Base-by-base conservation (phyloP, 441 rosid genomes). In the Jatropha multifida region DNA sequence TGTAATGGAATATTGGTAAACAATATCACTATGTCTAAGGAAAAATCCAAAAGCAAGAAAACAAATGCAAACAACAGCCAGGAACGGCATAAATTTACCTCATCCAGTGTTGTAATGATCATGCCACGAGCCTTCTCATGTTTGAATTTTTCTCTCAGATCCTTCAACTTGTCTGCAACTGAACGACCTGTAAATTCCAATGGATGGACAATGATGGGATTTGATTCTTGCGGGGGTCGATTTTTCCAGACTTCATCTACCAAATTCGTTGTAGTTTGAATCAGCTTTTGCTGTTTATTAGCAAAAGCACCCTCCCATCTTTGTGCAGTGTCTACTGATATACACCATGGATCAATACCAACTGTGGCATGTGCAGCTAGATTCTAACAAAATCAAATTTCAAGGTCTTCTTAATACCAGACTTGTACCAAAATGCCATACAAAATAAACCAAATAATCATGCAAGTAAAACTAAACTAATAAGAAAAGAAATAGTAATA, bases 281-380 rank as follows among this genome's bases (percentile, higher is more conserved):
- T 81, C 55, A 96, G 80, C 77, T 92, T 94, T 84, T 92, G 98
- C 40, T 81, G 81, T 79, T 88, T 94, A 75, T 83, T 88, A 4
- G 84, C 85, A 71, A 94, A 92, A 20, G 90, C 84, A 65, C 64
- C 77, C 52, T 86, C 85, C 99, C 98, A 96, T 81, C 88, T 86
- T 72, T 85, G 91, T 0, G 97, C 94, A 5, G 97, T 85, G 79
- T 92, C 94, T 20, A 89, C 87, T 4, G 98, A 91, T 37, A 94
- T 85, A 80, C 97, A 94, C 97, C 96, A 94, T 40, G 92, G 89
- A 75, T 94, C 96, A 81, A 91, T 83, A 74, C 97, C 98, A 64
- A 96, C 72, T 55, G 88, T 85, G 15, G 94, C 99, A 54, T 82
- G 88, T 52, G 71, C 83, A 8, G 89, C 87, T 67, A 96, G 84